Percentiles rank a stretch among this genome's conserved stretches.
These are phyloP conservation scores for Austropuccinia psidii DNA, from an alignment of 1,284 basidiomycete species.

Conservation along the genomic window DNA sequence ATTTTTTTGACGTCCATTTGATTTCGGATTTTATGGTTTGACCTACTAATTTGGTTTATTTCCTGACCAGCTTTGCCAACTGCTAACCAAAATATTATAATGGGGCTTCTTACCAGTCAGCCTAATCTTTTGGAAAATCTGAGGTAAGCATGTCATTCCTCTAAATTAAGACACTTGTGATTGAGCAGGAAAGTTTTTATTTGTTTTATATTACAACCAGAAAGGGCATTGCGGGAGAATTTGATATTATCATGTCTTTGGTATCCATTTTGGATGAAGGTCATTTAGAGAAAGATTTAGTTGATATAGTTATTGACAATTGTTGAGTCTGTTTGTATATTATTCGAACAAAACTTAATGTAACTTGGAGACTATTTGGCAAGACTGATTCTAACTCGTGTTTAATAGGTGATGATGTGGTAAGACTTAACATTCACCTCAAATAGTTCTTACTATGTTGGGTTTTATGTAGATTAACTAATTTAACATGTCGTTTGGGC, in stretches of 20 bases:
- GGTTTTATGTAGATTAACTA: no score
- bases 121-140: slow-evolving; percentile 73
- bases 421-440: background rate
- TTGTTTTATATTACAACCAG: slow-evolving; percentile 25
- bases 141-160: slow-evolving; percentile 66
- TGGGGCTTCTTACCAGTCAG: slow-evolving; percentile 71
- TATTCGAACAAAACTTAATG: no score
- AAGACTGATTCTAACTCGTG: background rate
- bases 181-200: background rate
- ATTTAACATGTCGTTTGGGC: background rate
- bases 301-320: slow-evolving; percentile 77
- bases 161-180: background rate
- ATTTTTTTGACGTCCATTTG: background rate
- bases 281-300: slow-evolving; percentile 68
- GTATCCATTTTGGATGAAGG: slow-evolving; percentile 82
- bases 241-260: slow-evolving; percentile 77
- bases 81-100: slow-evolving; percentile 57
- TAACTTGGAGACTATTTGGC: background rate
- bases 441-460: background rate
- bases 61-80: slow-evolving; percentile 16
- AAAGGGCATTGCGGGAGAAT: slow-evolving; percentile 58
- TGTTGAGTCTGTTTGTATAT: slow-evolving; percentile 57
- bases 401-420: slow-evolving; percentile 35
- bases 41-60: background rate
- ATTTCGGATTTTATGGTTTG: background rate